Evolutionary conservation across 2,329 filamentous ascomycete genomes (phyloP), one percentile per base, ranked within the genome.

Genomic region (Penicillium sp.): DNA sequence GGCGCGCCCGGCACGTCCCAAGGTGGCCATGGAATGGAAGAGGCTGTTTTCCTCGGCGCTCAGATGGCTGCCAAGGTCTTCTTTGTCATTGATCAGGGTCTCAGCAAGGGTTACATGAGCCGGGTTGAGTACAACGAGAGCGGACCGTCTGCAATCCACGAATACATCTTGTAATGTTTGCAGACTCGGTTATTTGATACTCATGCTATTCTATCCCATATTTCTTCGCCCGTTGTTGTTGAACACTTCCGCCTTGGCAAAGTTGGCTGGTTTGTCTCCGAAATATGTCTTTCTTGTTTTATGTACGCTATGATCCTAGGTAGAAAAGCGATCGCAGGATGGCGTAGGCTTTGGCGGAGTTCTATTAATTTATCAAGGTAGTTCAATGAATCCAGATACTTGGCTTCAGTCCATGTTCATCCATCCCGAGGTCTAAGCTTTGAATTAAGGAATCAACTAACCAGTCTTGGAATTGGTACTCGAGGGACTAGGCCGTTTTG

Each of bases 21-120:
- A 24, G 56, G 60, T 28, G 57, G 60, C 35, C 65, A 64, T 2
- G 81, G 81, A 1, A 80, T 78, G 62, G 90, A 96, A 63, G 90
- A 96, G 69, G 82, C 86, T 43, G 81, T 83, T 63, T 95, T 96
- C 70, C 74, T 96, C 6, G 90, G 90, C 10, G 87, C 88, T 2
- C 88, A 95, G 69, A 85, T 95, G 29, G 88, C 87, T 1, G 88
- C 87, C 2, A 86, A 85, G 68, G 81, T 87, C 21, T 70, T 87
- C 43, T 87, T 87, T 65, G 78, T 85, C 9, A 74, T 82, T 3
- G 84, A 87, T 61, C 80, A 82, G 57, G 82, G 82, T 5, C 67
- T 77, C 41, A 81, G 73, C 57, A 85, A 86, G 67, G 83, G 82
- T 0, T 87, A 84, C 65, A 78, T 88, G 73, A 83, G 77, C 5